phyloP scores from a whole-genome alignment of 2,329 filamentous ascomycete species.

The Neospermospora avenae region DNA sequence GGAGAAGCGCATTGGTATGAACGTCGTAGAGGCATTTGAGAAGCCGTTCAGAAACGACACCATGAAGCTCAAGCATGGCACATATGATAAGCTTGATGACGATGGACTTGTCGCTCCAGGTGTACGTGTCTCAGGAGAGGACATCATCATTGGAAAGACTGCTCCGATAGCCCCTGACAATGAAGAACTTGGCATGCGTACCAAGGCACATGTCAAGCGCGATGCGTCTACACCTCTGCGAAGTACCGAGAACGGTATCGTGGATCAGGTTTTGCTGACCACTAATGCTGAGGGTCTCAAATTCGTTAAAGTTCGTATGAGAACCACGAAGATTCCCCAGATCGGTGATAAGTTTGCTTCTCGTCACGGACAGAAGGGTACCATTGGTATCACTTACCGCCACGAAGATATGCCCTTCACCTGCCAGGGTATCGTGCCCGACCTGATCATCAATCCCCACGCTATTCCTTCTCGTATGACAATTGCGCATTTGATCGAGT shows the following conservation, averaged over 20 bases:
- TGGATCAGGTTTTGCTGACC: constrained; percentile 89
- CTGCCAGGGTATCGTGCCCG: constrained; percentile 83
- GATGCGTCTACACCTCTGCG: constrained; percentile 94
- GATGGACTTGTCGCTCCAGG: constrained; percentile 94
- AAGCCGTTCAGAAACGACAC: constrained; percentile 89
- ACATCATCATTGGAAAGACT: constrained; percentile 99
- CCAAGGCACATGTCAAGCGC: constrained; percentile 84
- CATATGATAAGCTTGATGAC: constrained; percentile 95
- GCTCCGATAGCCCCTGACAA: constrained; percentile 90
- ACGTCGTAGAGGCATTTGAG: constrained; percentile 90
- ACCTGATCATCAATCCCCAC: constrained; percentile 98
- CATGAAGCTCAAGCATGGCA: constrained; percentile 87
- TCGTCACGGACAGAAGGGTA: constrained; percentile 98
- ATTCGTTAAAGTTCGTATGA: constrained; percentile 95
- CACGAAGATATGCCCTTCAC: constrained; percentile 99
- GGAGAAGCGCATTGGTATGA: constrained; percentile 93
- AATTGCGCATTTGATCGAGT: constrained; percentile 99
- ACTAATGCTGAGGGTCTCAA: constrained; percentile 92
- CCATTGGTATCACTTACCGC: constrained; percentile 96
- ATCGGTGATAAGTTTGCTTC: constrained; percentile 99
- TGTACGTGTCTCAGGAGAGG: constrained; percentile 91
- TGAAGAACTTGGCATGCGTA: constrained; percentile 89
- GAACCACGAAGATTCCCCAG: constrained; percentile 96
- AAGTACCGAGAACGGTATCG: constrained; percentile 94
- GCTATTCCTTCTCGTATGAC: constrained; percentile 99